Evolutionary conservation across 2,329 filamentous ascomycete genomes (phyloP).

Genomic region (Zarea fungicola): DNA sequence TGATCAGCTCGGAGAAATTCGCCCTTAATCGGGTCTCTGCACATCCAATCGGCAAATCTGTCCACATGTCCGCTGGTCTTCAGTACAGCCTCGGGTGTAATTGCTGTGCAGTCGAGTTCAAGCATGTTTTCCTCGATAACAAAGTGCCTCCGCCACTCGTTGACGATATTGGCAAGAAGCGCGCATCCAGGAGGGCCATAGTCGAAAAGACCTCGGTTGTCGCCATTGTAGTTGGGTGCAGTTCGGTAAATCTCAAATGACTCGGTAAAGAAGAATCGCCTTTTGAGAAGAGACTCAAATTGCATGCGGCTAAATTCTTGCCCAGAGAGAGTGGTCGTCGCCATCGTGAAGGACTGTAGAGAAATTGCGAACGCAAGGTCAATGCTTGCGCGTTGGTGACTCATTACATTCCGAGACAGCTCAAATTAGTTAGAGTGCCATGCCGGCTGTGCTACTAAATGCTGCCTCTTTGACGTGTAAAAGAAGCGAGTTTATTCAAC

Average conservation of each 20-base stretch:
- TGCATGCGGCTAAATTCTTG: constrained; percentile 49
- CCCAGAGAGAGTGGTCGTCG: constrained; percentile 1
- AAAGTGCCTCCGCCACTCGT: constrained; percentile 16
- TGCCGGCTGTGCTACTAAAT: too few relatives aligned
- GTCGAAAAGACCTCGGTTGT: constrained; percentile 16
- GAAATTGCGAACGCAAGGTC: too few relatives aligned
- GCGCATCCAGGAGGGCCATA: constrained; percentile 16
- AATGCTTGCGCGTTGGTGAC: too few relatives aligned
- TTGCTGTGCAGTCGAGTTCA: constrained; percentile 65
- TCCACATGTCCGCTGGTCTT: constrained; percentile 67
- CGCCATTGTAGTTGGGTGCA: constrained; percentile 13
- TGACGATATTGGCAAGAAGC: constrained; percentile 15
- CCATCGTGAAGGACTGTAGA: too few relatives aligned
- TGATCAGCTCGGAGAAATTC: constrained; percentile 66
- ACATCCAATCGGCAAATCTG: constrained; percentile 69
- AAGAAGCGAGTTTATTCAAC: too few relatives aligned
- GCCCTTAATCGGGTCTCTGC: constrained; percentile 63
- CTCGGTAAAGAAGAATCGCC: constrained; percentile 61
- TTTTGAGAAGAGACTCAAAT: constrained; percentile 59
- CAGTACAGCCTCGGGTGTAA: constrained; percentile 63
- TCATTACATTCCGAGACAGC: too few relatives aligned
- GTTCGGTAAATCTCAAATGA: constrained; percentile 59
- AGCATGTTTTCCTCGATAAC: constrained; percentile 17
- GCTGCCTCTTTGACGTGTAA: too few relatives aligned
- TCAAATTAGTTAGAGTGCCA: too few relatives aligned